Base-by-base conservation (phyloP, 1,284 basidiomycete species). In the Fomitopsis palustris region DNA sequence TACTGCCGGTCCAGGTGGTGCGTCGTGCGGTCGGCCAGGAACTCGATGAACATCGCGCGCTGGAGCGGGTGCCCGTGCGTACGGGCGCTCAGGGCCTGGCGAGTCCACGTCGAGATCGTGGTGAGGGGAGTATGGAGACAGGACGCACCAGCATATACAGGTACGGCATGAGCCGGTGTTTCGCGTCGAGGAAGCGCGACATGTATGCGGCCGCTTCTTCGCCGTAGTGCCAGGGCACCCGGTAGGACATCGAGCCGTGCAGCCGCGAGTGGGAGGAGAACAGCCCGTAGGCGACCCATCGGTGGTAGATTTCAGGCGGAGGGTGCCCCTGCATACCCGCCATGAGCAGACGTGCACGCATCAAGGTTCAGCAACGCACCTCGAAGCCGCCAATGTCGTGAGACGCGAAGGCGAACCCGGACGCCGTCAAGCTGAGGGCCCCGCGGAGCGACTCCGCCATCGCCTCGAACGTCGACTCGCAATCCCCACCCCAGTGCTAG, bases 341-440 rank as follows among this genome's bases (percentile, higher is more conserved):
- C 9, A 52, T 21, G 21, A 55, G 17, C 47, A 52, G 45, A 19
- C 14, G 14, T n/a, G 4, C 14, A 10, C n/a, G n/a, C n/a, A 21
- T 31, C 31, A 43, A 21, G 17, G 10, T 21, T 4, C 14, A 54
- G n/a, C n/a, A 19, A 29, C 56, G 17, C 47, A 75, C 77, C 77
- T 90, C 87, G 66, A 89, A 90, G 0, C 88, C 88, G 33, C 88
- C 88, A 61, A 90, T 90, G 70, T 92, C 88, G 70, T 90, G 87
- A 14, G 86, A 86, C 17, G 86, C 81, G 71, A 84, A 90, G 2
- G 81, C 85, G 66, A 90, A 90, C 3, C 88, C 88, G 19, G 87
- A 90, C 1, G 80, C 63, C 1, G 85, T 86, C 62, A 91, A 72
- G 55, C 85, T 87, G 33, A 91, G 74, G 9, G 82, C 82, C 7